A percentile compares a stretch with the other conserved stretches of the same genome.
Evolutionary conservation across 1,139 yeast genomes (phyloP).

Genomic region (Scheffersomyces lignicola): DNA sequence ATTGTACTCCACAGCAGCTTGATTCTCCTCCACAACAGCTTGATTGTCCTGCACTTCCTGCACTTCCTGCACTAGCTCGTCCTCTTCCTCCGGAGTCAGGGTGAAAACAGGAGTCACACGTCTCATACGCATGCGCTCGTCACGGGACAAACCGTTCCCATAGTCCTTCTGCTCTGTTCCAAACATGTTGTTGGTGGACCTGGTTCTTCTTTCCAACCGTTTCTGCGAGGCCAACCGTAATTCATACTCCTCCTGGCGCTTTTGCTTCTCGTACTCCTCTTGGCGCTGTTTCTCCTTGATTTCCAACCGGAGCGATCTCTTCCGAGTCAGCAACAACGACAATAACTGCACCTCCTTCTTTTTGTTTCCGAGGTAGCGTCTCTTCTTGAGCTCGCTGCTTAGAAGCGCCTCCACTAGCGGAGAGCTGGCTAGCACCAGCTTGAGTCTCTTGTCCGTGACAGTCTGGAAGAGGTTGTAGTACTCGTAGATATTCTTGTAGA

Average conservation of each 20-base stretch:
- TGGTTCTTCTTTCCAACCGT: slow-evolving; percentile 39
- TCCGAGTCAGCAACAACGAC: slow-evolving; percentile 48
- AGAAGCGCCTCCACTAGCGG: slow-evolving; percentile 25
- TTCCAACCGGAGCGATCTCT: slow-evolving; percentile 49
- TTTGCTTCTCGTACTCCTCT: slow-evolving; percentile 37
- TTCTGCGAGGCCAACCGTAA: slow-evolving; percentile 32
- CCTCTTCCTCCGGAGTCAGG: slow-evolving; percentile 8
- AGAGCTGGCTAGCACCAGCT: slow-evolving; percentile 13
- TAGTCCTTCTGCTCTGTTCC: slow-evolving; percentile 17
- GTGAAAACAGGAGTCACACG: slow-evolving; percentile 13
- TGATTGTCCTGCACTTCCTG: not conserved
- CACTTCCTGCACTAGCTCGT: slow-evolving; percentile 5
- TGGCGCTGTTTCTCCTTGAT: slow-evolving; percentile 49
- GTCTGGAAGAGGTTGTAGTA: slow-evolving; percentile 25
- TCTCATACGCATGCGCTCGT: slow-evolving; percentile 43
- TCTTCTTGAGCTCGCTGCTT: slow-evolving; percentile 34
- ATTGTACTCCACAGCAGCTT: not conserved
- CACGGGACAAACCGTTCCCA: slow-evolving; percentile 35
- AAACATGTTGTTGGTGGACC: slow-evolving; percentile 13
- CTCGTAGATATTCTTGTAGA: slow-evolving; percentile 35
- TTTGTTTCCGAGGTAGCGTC: slow-evolving; percentile 42
- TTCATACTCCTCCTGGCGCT: slow-evolving; percentile 32
- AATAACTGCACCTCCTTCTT: slow-evolving; percentile 49
- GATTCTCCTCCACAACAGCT: not conserved
- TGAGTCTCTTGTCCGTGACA: slow-evolving; percentile 17